Percentiles rank a stretch among this genome's conserved stretches.
phyloP scores from a whole-genome alignment of 2,329 filamentous ascomycete genomes.

The Alternaria viburni region DNA sequence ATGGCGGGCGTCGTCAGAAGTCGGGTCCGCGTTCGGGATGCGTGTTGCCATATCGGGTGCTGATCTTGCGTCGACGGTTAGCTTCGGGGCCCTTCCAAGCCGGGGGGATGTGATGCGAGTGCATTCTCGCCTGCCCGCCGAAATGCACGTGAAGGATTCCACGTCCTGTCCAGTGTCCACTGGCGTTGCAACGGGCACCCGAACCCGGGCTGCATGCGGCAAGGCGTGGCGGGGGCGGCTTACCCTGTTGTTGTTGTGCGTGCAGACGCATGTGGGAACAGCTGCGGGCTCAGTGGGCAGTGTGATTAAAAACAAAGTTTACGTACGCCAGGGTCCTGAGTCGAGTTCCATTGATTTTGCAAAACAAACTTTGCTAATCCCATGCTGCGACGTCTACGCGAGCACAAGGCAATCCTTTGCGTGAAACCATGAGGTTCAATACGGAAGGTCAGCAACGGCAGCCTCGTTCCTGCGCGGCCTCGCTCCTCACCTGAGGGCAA shows the following conservation, averaged over 20 bases:
- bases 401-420: background rate
- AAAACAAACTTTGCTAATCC: slow-evolving; percentile 12
- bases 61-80: slow-evolving; percentile 17
- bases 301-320: slow-evolving; percentile 25
- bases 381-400: background rate
- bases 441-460: background rate
- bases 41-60: slow-evolving; percentile 10
- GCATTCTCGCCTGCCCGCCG: slow-evolving; percentile 12
- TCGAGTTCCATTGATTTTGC: slow-evolving; percentile 5
- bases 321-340: slow-evolving; percentile 7
- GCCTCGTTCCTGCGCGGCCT: background rate
- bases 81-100: slow-evolving; percentile 15
- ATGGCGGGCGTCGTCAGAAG: slow-evolving; percentile 18
- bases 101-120: slow-evolving; percentile 11
- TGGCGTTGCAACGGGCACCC: slow-evolving; percentile 11
- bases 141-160: slow-evolving; percentile 9
- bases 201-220: slow-evolving; percentile 11
- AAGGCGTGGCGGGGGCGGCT: slow-evolving; percentile 20
- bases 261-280: slow-evolving; percentile 20
- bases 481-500: slow-evolving; percentile 1
- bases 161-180: background rate
- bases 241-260: slow-evolving; percentile 13
- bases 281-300: slow-evolving; percentile 6
- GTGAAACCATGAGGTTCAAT: background rate
- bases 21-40: slow-evolving; percentile 10